These are phyloP conservation scores for Gossypium thurberi DNA, from an alignment of 345 rosid species.

Conservation along the genomic window DNA sequence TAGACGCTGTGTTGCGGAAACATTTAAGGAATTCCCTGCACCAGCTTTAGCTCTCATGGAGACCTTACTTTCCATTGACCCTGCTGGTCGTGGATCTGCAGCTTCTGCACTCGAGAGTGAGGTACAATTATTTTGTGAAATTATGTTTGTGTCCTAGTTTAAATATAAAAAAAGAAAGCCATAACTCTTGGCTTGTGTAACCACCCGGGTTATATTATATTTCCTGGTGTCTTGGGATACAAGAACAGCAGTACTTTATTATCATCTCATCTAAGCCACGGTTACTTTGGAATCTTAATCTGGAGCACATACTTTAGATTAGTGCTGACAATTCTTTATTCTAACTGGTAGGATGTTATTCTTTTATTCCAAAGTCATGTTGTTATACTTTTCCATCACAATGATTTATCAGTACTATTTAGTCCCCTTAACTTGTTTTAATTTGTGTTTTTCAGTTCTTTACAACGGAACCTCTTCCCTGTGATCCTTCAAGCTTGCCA, in stretches of 20 bases:
- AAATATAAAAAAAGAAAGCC: no score
- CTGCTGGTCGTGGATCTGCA: constrained; percentile 87
- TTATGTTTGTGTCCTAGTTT: not conserved
- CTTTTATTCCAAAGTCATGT: not conserved
- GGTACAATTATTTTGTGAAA: constrained; percentile 38
- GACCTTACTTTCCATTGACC: constrained; percentile 78
- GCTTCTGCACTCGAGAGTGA: constrained; percentile 67
- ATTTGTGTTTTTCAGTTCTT: constrained; percentile 57
- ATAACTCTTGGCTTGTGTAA: no score
- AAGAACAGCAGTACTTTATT: no score
- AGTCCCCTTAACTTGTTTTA: constrained; percentile 16
- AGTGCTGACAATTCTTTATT: not conserved
- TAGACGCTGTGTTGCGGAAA: constrained; percentile 81
- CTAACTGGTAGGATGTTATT: not conserved
- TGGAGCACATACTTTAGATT: no score
- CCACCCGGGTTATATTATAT: no score
- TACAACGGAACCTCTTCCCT: constrained; percentile 67
- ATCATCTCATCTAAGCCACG: no score
- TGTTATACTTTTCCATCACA: not conserved
- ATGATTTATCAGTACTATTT: not conserved
- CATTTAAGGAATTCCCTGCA: constrained; percentile 85
- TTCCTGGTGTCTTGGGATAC: no score
- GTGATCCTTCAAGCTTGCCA: constrained; percentile 92
- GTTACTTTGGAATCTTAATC: no score
- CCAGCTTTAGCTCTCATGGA: constrained; percentile 88